These are phyloP conservation scores for Torulaspora gathmanii DNA, from an alignment of 805 yeast genomes.

Conservation along the genomic window DNA sequence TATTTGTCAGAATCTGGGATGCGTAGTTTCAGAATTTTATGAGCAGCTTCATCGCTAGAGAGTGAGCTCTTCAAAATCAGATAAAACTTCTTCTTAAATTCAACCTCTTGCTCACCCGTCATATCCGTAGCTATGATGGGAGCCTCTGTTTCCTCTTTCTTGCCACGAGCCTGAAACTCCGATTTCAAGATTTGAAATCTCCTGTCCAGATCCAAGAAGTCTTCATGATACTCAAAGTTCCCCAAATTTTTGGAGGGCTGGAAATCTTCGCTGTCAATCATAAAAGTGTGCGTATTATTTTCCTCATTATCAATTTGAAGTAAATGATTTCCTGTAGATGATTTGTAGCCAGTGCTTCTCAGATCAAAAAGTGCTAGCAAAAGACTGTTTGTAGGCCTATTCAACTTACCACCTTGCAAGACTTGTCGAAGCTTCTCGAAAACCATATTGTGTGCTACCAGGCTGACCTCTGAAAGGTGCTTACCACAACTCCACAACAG, in stretches of 20 bases:
- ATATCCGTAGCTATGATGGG: conserved; percentile 49
- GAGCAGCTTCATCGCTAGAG: conserved; percentile 91
- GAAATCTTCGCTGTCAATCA: conserved; percentile 12
- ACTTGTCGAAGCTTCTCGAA: conserved; percentile 57
- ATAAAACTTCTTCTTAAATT: conserved; percentile 72
- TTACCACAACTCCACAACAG: conserved; percentile 52
- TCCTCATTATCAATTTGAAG: neutral
- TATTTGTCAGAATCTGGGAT: conserved; percentile 42
- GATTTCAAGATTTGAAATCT: conserved; percentile 8
- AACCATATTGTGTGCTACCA: conserved; percentile 44
- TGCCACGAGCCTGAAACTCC: conserved; percentile 10
- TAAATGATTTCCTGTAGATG: conserved; percentile 8
- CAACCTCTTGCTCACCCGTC: conserved; percentile 59
- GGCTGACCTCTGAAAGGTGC: conserved; percentile 41
- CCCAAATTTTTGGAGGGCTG: conserved; percentile 4
- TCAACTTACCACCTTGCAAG: conserved; percentile 45
- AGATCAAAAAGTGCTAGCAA: conserved; percentile 50
- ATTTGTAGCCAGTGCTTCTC: conserved; percentile 43
- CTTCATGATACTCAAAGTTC: conserved; percentile 12
- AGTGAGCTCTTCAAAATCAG: conserved; percentile 82
- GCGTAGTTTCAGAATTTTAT: conserved; percentile 60
- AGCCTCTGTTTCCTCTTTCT: conserved; percentile 15
- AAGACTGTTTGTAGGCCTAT: conserved; percentile 41
- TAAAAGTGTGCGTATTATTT: conserved; percentile 12
- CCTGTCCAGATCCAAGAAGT: conserved; percentile 12